phyloP scores from a whole-genome alignment of 2,329 filamentous ascomycete species.

The Fusarium poae region DNA sequence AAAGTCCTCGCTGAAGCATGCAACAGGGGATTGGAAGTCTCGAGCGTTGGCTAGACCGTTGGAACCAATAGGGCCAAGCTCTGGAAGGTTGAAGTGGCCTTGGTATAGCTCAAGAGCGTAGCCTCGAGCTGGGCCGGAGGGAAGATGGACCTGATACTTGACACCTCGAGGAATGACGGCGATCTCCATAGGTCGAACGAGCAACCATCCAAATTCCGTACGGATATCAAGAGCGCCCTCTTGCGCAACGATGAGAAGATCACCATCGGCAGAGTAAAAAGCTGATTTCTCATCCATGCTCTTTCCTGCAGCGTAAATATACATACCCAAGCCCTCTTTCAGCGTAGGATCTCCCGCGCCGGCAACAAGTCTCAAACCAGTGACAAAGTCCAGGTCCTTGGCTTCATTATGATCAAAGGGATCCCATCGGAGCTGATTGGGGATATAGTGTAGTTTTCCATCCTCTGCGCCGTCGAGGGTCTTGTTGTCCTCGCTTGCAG shows the following conservation, averaged over 20 bases:
- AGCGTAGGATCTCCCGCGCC: slow-evolving; percentile 83
- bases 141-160: slow-evolving; percentile 78
- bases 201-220: slow-evolving; percentile 80
- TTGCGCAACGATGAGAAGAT: slow-evolving; percentile 81
- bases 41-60: slow-evolving; percentile 80
- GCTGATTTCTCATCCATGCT: slow-evolving; percentile 81
- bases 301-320: slow-evolving; percentile 82
- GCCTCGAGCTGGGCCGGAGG: slow-evolving; percentile 72
- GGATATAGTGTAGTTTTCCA: slow-evolving; percentile 57
- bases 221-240: slow-evolving; percentile 80
- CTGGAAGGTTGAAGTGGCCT: slow-evolving; percentile 77
- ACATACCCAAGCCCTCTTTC: slow-evolving; percentile 84
- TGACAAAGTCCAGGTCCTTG: slow-evolving; percentile 64
- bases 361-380: slow-evolving; percentile 76
- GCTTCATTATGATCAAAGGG: slow-evolving; percentile 78
- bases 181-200: slow-evolving; percentile 84
- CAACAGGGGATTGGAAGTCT: slow-evolving; percentile 81
- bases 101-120: slow-evolving; percentile 83
- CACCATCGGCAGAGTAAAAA: slow-evolving; percentile 87
- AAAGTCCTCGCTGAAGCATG: slow-evolving; percentile 74
- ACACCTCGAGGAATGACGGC: slow-evolving; percentile 80
- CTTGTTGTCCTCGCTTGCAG: slow-evolving; percentile 45
- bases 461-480: slow-evolving; percentile 41
- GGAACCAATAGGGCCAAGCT: slow-evolving; percentile 79
- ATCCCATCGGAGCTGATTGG: slow-evolving; percentile 88